Evolutionary conservation across 495 filamentous ascomycete genomes (phyloP), one percentile per base, ranked within the genome.

Genomic region (Xylaria venustula): DNA sequence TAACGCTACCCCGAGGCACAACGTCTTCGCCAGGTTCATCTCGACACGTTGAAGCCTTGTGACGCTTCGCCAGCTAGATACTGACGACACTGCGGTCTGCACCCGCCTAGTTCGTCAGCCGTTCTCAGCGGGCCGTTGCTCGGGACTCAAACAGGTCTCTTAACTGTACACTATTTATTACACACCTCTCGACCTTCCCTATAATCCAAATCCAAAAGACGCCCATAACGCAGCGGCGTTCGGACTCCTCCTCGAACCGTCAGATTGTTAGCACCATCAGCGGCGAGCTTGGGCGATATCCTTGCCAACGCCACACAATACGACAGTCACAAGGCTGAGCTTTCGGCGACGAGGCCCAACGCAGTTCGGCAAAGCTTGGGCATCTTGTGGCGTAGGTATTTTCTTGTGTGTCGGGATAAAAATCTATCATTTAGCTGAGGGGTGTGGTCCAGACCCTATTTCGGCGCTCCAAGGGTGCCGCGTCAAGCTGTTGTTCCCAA

Each of bases 401-500:
- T 57, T 63, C 52, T 63, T 50, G 54, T 61, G 56, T 47, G 61
- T 54, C 58, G 34, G 61, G 25, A 53, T 62, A 46, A 19, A 58
- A 19, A 49, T 57, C 41, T 51, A 64, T 20, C 40, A n/a, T 40
- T 9, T 45, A 53, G 54, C 53, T 49, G 23, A 58, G 58, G 63
- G 69, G 64, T 63, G 67, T 54, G 11, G 69, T 71, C 66, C 66
- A 71, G 60, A 52, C 57, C n/a, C 32, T 15, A 56, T 63, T 61
- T 68, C 69, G 71, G 64, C 65, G 63, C 65, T 73, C n/a, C 68
- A 72, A 58, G 28, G 58, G 64, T 52, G 65, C 47, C 56, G 53
- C 64, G 62, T 64, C 59, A 75, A 71, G 71, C 69, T 76, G 69
- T 72, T 69, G 71, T 73, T 65, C 51, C 62, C 67, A 55, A 51